phyloP scores from a whole-genome alignment of 208 protist genomes.

The Tetramitus jugosus region DNA sequence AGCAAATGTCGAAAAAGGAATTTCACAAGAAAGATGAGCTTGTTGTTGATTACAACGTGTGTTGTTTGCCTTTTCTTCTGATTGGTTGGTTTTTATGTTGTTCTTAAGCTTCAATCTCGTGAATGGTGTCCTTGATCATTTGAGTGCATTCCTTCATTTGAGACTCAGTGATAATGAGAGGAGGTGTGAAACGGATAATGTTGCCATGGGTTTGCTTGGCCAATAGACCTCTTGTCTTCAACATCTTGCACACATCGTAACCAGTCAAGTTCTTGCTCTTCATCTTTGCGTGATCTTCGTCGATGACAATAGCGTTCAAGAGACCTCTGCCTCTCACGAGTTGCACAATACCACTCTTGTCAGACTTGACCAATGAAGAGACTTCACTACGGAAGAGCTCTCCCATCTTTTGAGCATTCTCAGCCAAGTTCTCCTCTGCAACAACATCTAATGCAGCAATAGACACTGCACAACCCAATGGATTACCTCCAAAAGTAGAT shows the following conservation, averaged over 20 bases:
- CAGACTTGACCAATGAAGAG: conserved; percentile 20
- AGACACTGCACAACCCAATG: conserved; percentile 66
- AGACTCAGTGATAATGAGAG: conserved; percentile 63
- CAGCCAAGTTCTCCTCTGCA: conserved; percentile 57
- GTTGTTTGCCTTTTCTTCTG: too few species aligned
- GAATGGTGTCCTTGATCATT: conserved; percentile 47
- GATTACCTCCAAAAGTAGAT: conserved; percentile 77
- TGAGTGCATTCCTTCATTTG: conserved; percentile 52
- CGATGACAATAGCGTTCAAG: conserved; percentile 72
- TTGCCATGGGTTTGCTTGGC: conserved; percentile 81
- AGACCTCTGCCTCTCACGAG: conserved; percentile 68
- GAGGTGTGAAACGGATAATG: conserved; percentile 79
- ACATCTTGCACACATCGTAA: conserved; percentile 50
- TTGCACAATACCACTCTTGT: conserved; percentile 39
- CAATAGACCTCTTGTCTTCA: conserved; percentile 64
- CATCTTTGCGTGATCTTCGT: conserved; percentile 33
- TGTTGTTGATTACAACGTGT: too few species aligned
- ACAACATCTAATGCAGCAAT: conserved; percentile 60
- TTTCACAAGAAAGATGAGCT: too few species aligned
- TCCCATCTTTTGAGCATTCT: conserved; percentile 50
- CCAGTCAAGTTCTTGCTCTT: conserved; percentile 36
- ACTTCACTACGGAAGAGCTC: conserved; percentile 45
- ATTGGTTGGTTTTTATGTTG: too few species aligned
- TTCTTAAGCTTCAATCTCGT: background rate
- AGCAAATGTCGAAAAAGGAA: too few species aligned